A percentile compares a stretch with the other conserved stretches of the same genome.
Evolutionary conservation across 495 filamentous ascomycete species (phyloP).

Genomic region (Penicillium crystallinum): DNA sequence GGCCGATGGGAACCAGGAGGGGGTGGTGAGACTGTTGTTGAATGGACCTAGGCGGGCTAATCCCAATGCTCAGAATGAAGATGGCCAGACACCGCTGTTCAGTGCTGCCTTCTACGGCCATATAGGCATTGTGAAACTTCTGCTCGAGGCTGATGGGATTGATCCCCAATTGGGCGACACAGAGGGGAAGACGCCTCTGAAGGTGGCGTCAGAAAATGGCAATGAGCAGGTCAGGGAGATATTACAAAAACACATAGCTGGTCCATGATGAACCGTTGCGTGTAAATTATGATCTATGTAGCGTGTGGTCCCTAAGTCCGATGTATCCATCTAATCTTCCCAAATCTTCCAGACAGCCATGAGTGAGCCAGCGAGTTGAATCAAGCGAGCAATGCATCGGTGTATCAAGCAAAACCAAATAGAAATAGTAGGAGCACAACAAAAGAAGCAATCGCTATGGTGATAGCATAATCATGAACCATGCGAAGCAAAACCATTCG

Average conservation of each 20-base stretch:
- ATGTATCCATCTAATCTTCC: conserved; percentile 1
- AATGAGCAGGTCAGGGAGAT: neutral
- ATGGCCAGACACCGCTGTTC: conserved; percentile 18
- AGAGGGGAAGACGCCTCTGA: conserved; percentile 6
- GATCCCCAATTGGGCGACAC: neutral
- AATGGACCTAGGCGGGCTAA: conserved; percentile 9
- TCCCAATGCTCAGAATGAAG: conserved; percentile 15
- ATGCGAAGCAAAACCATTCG: neutral
- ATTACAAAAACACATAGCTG: neutral
- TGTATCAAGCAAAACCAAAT: neutral
- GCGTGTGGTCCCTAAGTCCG: neutral
- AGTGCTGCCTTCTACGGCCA: conserved; percentile 15
- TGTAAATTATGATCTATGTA: neutral
- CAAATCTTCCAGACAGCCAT: neutral
- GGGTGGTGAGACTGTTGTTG: conserved; percentile 9
- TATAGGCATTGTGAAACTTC: conserved; percentile 10
- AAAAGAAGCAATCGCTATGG: neutral
- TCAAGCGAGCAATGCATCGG: neutral
- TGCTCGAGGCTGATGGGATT: conserved; percentile 14
- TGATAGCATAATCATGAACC: neutral
- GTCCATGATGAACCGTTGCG: neutral
- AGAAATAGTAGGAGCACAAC: neutral
- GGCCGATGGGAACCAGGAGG: neutral
- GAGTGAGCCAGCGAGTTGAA: neutral
- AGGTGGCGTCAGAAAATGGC: conserved; percentile 3